Base-by-base conservation (phyloP, 495 filamentous ascomycete species). In the Acidiella bohemica region DNA sequence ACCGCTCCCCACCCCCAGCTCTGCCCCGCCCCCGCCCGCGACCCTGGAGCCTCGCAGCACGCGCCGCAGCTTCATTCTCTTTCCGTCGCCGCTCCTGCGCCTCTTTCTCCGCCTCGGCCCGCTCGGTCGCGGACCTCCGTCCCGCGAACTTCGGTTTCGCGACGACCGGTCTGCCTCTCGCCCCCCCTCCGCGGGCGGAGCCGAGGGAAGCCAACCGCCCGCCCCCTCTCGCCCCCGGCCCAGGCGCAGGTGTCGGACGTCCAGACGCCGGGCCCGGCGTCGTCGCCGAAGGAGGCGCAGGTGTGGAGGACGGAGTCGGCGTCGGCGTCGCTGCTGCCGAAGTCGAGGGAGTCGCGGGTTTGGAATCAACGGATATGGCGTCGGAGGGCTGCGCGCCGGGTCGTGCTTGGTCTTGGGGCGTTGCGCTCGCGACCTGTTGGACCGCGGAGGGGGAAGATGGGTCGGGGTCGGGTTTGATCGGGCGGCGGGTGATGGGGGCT, bases 91-190 rank as follows among this genome's bases (percentile, higher is more conserved):
- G 29, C 27, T 50, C 53, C 17, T 35, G 18, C 21, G 51, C 50
- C 28, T 37, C 49, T 24, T 50, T 42, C 39, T 47, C 47, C 31
- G 46, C 24, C 27, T 50, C 42, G 5, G 39, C 42, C 16, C 47
- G 36, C 39, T 38, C 21, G 13, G 42, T 24, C 17, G 17, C 18
- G 3, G 42, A 41, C 10, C 47, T 16, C 12, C 47, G 22, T 6
- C 42, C 47, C 3, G 41, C 17, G 33, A 45, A 45, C 34, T 42
- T 50, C 29, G 47, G 47, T 17, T 11, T 27, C 2, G 37, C 29
- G 19, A 46, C 24, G 7, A 20, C 31, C 16, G 12, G 27, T 14
- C 31, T 16, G 29, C 39, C 29, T 41, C 39, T 16, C 3, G 24
- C 39, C 33, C 39, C 9, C 2, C 21, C 40, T 14, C 13, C 26